phyloP scores from a whole-genome alignment of 2,329 filamentous ascomycete species.

The Eurotiales sp. region DNA sequence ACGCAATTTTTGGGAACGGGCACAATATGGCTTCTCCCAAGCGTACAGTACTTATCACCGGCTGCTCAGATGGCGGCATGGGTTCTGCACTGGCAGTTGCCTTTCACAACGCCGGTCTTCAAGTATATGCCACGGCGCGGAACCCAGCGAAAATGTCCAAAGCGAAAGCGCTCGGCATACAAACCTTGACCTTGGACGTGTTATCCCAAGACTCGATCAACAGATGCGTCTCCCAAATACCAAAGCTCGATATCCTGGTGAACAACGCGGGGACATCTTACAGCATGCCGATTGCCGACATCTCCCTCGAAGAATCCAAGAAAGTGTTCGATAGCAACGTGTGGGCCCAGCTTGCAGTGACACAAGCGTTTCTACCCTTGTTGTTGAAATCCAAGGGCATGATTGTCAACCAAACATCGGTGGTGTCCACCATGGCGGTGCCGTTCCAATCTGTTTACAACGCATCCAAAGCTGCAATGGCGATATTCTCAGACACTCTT shows the following conservation, averaged over 20 bases:
- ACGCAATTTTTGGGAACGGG: too few relatives aligned
- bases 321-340: conserved; percentile 34
- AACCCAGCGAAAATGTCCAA: conserved; percentile 5
- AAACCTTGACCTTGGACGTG: conserved; percentile 4
- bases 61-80: conserved; percentile 13
- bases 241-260: conserved; percentile 23
- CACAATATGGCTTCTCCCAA: conserved; percentile 3
- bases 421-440: conserved; percentile 9
- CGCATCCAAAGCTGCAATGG: conserved; percentile 11
- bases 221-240: background rate
- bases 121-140: conserved; percentile 9
- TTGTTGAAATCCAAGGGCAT: conserved; percentile 19
- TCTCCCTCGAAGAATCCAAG: conserved; percentile 5
- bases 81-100: conserved; percentile 10
- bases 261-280: conserved; percentile 23
- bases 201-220: conserved; percentile 1
- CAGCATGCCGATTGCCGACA: conserved; percentile 10
- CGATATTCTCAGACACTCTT: conserved; percentile 7
- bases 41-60: conserved; percentile 12
- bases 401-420: conserved; percentile 10
- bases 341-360: conserved; percentile 30
- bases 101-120: conserved; percentile 7
- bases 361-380: conserved; percentile 29
- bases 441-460: conserved; percentile 9
- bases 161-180: background rate